A percentile compares a stretch with the other conserved stretches of the same genome.
Evolutionary conservation across 169 alveolate species (phyloP).

Genomic region (Plasmodium vinckei): DNA sequence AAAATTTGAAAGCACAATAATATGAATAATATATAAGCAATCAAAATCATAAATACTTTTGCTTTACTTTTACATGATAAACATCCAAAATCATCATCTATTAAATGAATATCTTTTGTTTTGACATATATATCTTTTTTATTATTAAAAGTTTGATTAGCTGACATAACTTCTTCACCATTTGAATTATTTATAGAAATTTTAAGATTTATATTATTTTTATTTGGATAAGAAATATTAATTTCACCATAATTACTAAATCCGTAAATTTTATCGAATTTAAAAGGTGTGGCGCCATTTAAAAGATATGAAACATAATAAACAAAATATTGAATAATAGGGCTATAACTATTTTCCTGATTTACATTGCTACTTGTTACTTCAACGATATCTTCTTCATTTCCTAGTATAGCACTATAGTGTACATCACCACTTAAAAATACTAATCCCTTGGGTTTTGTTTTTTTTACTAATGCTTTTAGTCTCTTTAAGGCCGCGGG

Average conservation of each 20-base stretch:
- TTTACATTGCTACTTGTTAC: constrained; percentile 71
- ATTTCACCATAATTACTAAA: constrained; percentile 65
- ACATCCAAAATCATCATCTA: constrained; percentile 64
- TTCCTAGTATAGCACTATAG: constrained; percentile 78
- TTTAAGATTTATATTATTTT: constrained; percentile 45
- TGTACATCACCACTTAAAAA: constrained; percentile 91
- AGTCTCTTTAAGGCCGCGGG: constrained; percentile 86
- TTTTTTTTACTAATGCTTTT: constrained; percentile 77
- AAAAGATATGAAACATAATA: constrained; percentile 11
- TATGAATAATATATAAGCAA: constrained; percentile 30
- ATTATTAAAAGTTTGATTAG: constrained; percentile 57
- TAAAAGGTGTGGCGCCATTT: constrained; percentile 41
- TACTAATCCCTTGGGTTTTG: constrained; percentile 86
- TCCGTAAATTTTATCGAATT: constrained; percentile 28
- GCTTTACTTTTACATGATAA: constrained; percentile 33
- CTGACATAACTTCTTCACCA: constrained; percentile 52
- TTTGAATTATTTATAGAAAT: constrained; percentile 37
- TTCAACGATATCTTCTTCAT: constrained; percentile 77
- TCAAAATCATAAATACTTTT: constrained; percentile 17
- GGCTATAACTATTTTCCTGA: constrained; percentile 50
- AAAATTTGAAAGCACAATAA: constrained; percentile 40
- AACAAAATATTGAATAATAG: constrained; percentile 33
- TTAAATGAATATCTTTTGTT: constrained; percentile 36
- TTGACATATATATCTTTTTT: constrained; percentile 47
- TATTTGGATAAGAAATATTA: constrained; percentile 23